Evolutionary conservation across 2,329 filamentous ascomycete species (phyloP).

Genomic region (Claviceps spartinae): DNA sequence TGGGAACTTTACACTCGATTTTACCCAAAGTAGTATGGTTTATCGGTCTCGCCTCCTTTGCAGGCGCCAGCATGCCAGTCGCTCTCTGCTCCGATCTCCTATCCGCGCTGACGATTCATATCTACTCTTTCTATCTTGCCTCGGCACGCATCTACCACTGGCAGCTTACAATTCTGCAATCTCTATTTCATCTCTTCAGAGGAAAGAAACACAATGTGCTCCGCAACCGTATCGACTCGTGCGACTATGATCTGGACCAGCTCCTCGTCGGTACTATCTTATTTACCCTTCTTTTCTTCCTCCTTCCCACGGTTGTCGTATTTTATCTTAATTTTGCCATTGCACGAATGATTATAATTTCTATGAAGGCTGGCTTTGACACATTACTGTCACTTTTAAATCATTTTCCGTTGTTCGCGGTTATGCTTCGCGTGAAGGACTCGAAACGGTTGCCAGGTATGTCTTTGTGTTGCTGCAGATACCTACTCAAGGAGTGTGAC

Average conservation of each 20-base stretch:
- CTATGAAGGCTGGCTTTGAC: constrained; percentile 80
- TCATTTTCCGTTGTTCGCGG: constrained; percentile 91
- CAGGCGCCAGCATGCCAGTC: constrained; percentile 92
- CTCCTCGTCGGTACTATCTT: constrained; percentile 90
- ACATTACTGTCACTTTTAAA: constrained; percentile 88
- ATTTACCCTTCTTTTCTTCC: constrained; percentile 88
- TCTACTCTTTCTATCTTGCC: constrained; percentile 95
- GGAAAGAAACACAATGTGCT: constrained; percentile 97
- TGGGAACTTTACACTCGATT: constrained; percentile 61
- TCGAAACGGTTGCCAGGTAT: constrained; percentile 72
- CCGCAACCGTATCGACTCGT: constrained; percentile 94
- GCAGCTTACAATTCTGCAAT: constrained; percentile 93
- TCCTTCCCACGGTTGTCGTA: constrained; percentile 86
- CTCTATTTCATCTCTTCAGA: constrained; percentile 95
- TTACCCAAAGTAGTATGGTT: constrained; percentile 83
- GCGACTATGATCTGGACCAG: constrained; percentile 96
- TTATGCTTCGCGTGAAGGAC: constrained; percentile 94
- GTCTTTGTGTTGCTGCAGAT: constrained; percentile 11
- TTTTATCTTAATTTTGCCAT: constrained; percentile 96
- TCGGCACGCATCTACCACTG: constrained; percentile 96
- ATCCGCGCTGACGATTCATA: constrained; percentile 83
- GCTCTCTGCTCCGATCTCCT: constrained; percentile 89
- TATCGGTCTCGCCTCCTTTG: constrained; percentile 89
- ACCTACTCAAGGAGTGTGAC: neutral
- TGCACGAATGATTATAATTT: constrained; percentile 89